Evolutionary conservation across 306 rosid genomes (phyloP), one percentile per base, ranked within the genome.

Genomic region (Clitoria ternatea): DNA sequence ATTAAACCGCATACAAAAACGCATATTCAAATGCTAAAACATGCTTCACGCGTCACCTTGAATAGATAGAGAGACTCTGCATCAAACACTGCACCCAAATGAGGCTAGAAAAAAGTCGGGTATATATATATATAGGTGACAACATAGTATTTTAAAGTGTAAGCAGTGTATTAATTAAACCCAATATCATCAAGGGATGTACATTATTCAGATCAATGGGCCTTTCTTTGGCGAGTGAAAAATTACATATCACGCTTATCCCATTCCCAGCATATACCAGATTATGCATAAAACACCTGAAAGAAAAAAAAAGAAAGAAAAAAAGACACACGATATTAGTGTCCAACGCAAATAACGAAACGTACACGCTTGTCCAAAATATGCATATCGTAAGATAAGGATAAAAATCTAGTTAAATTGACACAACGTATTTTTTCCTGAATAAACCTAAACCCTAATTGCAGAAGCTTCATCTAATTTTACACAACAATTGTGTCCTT

Each of bases 121-220:
- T 10, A 30, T 76, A 48, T 69, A 29, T 66, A 24, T 10, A 30
- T 76, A 48, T 69, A 76, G 26, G 32, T 32, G 2, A 37, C 44
- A 54, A 70, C 60, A 54, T 17, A 35, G 50, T 10, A 7, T 1
- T 12, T 1, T 36, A 33, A 22, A 13, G 39, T 71, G 29, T 19
- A 55, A 64, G 64, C 17, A 40, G 66, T 4, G 45, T 56, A 24
- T 66, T 18, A 72, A 63, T 12, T n/a, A n/a, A n/a, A 79, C 44
- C 79, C 83, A 72, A 19, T 45, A 36, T 64, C 64, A 66, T 64
- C 7, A n/a, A 11, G 40, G 35, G 57, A 73, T 57, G 35, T 73
- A 79, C 72, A 66, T 73, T 73, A 79, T 79, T 79, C 79, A 79
- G 66, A 57, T 54, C 43, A 54, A 6, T 6, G 40, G 27, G 22